Evolutionary conservation across 305 asterid species (phyloP).

Genomic region (Ilex paraguariensis): DNA sequence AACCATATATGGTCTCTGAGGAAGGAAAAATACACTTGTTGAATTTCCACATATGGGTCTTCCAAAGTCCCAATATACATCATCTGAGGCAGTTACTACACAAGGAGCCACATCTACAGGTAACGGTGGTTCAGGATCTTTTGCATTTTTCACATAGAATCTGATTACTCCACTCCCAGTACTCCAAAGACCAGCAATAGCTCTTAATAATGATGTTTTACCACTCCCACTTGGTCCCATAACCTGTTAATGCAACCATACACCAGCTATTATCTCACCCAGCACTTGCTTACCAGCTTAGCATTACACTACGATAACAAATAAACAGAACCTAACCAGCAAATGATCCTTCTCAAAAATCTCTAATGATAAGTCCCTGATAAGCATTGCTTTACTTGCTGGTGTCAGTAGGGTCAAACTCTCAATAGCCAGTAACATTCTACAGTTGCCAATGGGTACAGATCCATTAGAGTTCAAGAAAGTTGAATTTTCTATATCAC

Average conservation of each 20-base stretch:
- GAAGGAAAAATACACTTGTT: conserved; percentile 77
- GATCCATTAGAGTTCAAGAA: conserved; percentile 48
- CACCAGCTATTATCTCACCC: conserved; percentile 18
- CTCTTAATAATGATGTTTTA: conserved; percentile 82
- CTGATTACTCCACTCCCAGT: conserved; percentile 71
- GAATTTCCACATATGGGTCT: conserved; percentile 27
- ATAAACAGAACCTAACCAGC: conserved; percentile 51
- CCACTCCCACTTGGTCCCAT: conserved; percentile 98
- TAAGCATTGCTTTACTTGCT: conserved; percentile 50
- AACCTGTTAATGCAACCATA: conserved; percentile 56
- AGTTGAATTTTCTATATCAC: conserved; percentile 21
- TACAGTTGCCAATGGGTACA: conserved; percentile 25
- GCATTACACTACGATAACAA: conserved; percentile 16
- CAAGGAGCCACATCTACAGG: conserved; percentile 29
- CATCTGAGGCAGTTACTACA: conserved; percentile 21
- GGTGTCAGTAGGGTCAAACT: conserved; percentile 76
- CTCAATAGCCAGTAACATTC: conserved; percentile 49
- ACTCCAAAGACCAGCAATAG: conserved; percentile 92
- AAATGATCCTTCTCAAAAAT: conserved; percentile 65
- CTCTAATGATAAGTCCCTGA: conserved; percentile 67
- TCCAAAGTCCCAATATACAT: conserved; percentile 16
- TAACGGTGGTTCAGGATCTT: conserved; percentile 20
- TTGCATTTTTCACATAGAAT: conserved; percentile 37
- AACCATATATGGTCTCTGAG: conserved; percentile 94
- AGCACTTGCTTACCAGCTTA: conserved; percentile 14